Base-by-base conservation (phyloP, 2,329 filamentous ascomycete species). In the Epichloe hybrida region DNA sequence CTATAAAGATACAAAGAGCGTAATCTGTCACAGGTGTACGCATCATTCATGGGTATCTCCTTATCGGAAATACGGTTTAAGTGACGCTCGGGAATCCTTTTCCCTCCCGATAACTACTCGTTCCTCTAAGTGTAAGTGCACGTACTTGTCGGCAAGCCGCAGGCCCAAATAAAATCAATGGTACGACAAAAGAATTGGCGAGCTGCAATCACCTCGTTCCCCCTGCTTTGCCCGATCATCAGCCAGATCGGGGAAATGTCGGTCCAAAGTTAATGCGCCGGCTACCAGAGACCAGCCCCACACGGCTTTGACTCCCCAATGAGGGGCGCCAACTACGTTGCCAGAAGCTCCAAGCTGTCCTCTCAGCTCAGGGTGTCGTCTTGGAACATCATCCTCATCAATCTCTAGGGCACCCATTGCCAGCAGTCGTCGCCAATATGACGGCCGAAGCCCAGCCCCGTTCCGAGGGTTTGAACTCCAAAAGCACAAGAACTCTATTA, bases 401-500 rank as follows among this genome's bases (percentile, higher is more conserved):
- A 64, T 58, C 51, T 53, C 47, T 51, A 55, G 57, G 56, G 56
- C 56, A 63, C 53, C 50, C 54, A 63, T 62, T 56, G 58, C 61
- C 61, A 57, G 59, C 58, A 59, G 51, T 58, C 54, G 58, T 58
- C 64, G 63, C 66, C 67, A 72, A 59, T 55, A 74, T 73, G 72
- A 66, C 70, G 70, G 66, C 62, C 59, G 60, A 64, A 58, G 59
- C 66, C 49, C 60, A 79, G 64, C 73, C 75, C 58, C 68, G 74
- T 62, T 76, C 93, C 66, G 78, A 88, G 65, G 82, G 87, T 73
- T 86, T 87, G 67, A 84, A 81, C 66, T 86, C 84, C 61, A 79
- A 83, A 69, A 96, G 83, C 69, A 87, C 88, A 56, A 83, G 90
- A 68, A 85, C 88, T 57, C 72, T 97, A 62, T 75, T 98, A 57